phyloP scores from a whole-genome alignment of 2,329 filamentous ascomycete species.

The Pseudopithomyces maydicus region DNA sequence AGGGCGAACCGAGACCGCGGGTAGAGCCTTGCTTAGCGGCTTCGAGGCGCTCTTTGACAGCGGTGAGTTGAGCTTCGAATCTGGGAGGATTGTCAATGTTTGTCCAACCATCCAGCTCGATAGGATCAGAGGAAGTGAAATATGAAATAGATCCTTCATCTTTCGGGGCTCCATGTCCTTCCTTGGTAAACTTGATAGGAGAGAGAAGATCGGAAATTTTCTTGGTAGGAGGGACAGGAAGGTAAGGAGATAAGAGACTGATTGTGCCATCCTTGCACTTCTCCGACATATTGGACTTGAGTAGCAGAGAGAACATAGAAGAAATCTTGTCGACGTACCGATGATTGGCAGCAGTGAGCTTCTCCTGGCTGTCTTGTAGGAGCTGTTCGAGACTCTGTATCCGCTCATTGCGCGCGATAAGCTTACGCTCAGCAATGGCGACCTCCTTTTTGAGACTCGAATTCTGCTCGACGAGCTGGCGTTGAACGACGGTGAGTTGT shows the following conservation, averaged over 20 bases:
- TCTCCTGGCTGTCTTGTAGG: constrained; percentile 96
- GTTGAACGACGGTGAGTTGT: constrained; percentile 95
- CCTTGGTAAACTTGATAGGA: neutral
- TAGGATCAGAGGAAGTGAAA: neutral
- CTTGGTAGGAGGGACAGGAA: neutral
- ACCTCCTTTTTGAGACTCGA: constrained; percentile 98
- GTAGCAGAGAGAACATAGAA: constrained; percentile 3
- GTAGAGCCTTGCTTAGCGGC: constrained; percentile 91
- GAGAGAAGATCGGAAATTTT: neutral
- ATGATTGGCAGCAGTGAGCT: constrained; percentile 95
- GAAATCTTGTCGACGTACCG: constrained; percentile 66
- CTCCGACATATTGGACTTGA: neutral
- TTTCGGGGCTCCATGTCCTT: neutral
- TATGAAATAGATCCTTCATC: neutral
- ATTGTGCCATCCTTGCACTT: neutral
- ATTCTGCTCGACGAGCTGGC: constrained; percentile 98
- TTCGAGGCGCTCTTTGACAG: constrained; percentile 97
- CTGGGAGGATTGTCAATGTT: constrained; percentile 54
- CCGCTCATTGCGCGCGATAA: constrained; percentile 94
- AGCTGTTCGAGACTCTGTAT: constrained; percentile 92
- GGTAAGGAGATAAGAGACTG: neutral
- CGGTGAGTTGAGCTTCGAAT: constrained; percentile 95
- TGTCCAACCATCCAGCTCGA: constrained; percentile 4
- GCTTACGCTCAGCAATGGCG: constrained; percentile 94
- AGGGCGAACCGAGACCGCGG: constrained; percentile 73